A percentile compares a stretch with the other conserved stretches of the same genome.
Conservation (phyloP, 2,329 filamentous ascomycete genomes). For the Fusarium napiforme region DNA sequence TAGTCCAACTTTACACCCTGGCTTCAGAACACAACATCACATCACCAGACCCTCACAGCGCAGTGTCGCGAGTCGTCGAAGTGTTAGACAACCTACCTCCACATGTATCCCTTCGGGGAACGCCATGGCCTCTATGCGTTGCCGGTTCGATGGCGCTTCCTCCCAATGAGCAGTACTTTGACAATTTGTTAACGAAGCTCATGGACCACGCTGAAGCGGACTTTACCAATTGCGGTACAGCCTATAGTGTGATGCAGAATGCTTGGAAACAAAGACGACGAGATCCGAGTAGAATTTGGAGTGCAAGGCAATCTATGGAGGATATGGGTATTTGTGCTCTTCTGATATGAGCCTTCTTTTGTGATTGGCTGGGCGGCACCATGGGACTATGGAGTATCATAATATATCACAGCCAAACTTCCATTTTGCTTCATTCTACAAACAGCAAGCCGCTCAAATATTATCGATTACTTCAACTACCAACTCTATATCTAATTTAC, state of each 20-base stretch:
- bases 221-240: constrained; percentile 34
- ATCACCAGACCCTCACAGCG: neutral
- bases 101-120: constrained; percentile 22
- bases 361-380: no score
- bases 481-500: no score
- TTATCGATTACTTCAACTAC: neutral
- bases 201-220: constrained; percentile 10
- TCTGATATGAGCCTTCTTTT: constrained; percentile 3
- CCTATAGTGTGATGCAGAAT: constrained; percentile 21
- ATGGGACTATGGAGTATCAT: no score
- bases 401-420: neutral
- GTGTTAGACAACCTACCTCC: constrained; percentile 13
- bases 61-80: constrained; percentile 15
- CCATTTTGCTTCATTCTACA: neutral
- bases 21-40: neutral
- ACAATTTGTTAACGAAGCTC: constrained; percentile 6
- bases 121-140: constrained; percentile 31
- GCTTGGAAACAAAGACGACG: constrained; percentile 17
- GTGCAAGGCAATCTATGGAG: constrained; percentile 26
- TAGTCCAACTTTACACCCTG: constrained; percentile 26
- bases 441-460: neutral
- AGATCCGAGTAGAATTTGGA: constrained; percentile 17
- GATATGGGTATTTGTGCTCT: constrained; percentile 37
- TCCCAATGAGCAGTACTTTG: constrained; percentile 28
- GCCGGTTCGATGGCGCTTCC: constrained; percentile 27